These are phyloP conservation scores for Xerocomus spinulosus DNA, from an alignment of 768 basidiomycete species.

Conservation along the genomic window DNA sequence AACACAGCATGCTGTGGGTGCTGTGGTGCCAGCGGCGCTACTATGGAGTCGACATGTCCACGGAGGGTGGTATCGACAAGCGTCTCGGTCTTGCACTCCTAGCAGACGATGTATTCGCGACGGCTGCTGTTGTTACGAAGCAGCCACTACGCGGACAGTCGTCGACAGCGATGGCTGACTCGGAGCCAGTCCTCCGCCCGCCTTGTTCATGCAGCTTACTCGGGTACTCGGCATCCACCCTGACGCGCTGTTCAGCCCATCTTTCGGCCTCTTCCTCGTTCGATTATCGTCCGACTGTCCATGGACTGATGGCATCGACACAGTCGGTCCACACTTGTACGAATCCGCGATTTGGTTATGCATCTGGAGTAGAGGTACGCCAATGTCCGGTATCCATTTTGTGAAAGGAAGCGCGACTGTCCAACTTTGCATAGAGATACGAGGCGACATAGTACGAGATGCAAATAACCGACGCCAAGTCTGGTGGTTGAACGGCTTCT, in stretches of 20 bases:
- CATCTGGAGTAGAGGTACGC: slow-evolving; percentile 67
- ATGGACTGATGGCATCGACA: slow-evolving; percentile 77
- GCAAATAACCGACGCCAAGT: no score
- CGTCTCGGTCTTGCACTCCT: neutral
- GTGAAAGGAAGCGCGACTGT: no score
- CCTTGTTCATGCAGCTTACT: slow-evolving; percentile 42
- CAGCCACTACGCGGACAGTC: neutral
- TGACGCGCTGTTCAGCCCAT: slow-evolving; percentile 60
- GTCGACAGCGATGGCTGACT: slow-evolving; percentile 3
- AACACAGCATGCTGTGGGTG: neutral
- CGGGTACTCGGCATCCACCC: slow-evolving; percentile 59
- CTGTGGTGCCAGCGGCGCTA: neutral
- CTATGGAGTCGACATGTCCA: slow-evolving; percentile 14
- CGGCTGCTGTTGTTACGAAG: neutral
- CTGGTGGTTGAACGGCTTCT: no score
- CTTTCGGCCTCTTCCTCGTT: slow-evolving; percentile 57
- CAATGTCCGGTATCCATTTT: slow-evolving; percentile 75
- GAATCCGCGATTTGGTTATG: slow-evolving; percentile 63
- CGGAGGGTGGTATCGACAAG: slow-evolving; percentile 4
- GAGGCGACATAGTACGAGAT: no score
- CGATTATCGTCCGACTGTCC: slow-evolving; percentile 72
- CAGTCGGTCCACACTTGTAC: slow-evolving; percentile 68
- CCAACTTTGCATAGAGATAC: no score
- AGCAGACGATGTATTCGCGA: neutral
- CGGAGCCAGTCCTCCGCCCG: slow-evolving; percentile 50